phyloP scores from a whole-genome alignment of 352 stramenopile genomes.

The Globisporangium recalcitrans region DNA sequence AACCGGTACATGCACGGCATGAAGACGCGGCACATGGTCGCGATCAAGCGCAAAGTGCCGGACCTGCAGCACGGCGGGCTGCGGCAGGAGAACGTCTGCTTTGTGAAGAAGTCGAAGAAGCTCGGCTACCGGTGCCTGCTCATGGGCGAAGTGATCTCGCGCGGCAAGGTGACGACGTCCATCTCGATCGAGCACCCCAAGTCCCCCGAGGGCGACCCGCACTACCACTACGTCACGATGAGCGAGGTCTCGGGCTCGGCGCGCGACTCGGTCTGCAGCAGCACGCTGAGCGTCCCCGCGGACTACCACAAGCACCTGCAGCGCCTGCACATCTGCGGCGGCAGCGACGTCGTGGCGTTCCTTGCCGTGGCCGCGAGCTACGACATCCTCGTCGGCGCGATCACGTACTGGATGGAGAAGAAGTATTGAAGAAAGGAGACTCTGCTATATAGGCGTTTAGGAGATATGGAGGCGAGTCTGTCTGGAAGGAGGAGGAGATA shows the following conservation, averaged over 20 bases:
- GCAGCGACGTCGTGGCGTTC: conserved; percentile 72
- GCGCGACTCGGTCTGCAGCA: conserved; percentile 63
- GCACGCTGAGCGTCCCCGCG: conserved; percentile 60
- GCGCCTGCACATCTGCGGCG: conserved; percentile 64
- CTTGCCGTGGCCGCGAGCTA: conserved; percentile 68
- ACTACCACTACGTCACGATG: conserved; percentile 77
- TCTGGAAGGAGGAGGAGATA: background rate
- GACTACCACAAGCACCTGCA: conserved; percentile 69
- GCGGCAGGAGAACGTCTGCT: conserved; percentile 72
- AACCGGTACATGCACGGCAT: conserved; percentile 67
- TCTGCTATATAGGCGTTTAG: background rate
- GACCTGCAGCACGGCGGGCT: conserved; percentile 43
- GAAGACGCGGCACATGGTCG: conserved; percentile 70
- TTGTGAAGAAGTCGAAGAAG: conserved; percentile 75
- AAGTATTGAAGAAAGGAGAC: conserved; percentile 39
- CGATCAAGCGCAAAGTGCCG: conserved; percentile 58
- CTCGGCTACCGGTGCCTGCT: conserved; percentile 65
- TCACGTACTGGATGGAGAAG: conserved; percentile 73
- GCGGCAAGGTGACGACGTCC: conserved; percentile 71
- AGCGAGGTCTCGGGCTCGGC: conserved; percentile 61
- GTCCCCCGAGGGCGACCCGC: conserved; percentile 38
- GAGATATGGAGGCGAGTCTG: background rate
- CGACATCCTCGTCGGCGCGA: conserved; percentile 65
- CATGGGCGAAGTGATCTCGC: conserved; percentile 78
- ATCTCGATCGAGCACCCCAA: conserved; percentile 61